A percentile compares a stretch with the other conserved stretches of the same genome.
phyloP scores from a whole-genome alignment of 345 rosid species.

The Melaleuca quinquenervia region DNA sequence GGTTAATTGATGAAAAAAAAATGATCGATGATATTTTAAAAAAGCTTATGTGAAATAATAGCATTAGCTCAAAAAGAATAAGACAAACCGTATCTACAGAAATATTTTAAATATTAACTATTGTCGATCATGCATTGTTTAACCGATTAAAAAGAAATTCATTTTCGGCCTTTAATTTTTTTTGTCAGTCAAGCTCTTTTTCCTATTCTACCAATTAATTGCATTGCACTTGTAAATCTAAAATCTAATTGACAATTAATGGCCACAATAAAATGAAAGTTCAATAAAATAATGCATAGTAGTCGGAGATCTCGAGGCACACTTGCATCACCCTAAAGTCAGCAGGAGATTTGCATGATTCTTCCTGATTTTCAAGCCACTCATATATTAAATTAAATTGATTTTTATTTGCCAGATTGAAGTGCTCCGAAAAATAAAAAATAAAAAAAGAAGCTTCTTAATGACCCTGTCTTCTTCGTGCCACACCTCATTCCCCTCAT shows the following conservation, averaged over 20 bases:
- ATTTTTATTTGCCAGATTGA: background rate
- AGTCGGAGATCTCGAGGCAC: too few species aligned
- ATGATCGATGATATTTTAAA: background rate
- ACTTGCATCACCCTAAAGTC: too few species aligned
- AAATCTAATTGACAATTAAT: too few species aligned
- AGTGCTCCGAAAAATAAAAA: background rate
- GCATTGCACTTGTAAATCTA: background rate
- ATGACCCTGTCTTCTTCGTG: background rate
- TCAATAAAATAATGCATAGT: background rate
- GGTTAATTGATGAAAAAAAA: background rate
- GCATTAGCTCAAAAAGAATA: background rate
- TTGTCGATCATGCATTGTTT: background rate
- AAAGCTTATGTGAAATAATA: background rate
- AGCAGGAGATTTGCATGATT: too few species aligned
- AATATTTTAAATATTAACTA: background rate
- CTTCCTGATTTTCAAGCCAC: too few species aligned
- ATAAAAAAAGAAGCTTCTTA: background rate
- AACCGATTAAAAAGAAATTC: background rate
- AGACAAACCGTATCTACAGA: background rate
- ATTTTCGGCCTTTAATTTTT: background rate
- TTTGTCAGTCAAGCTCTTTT: background rate
- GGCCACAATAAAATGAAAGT: background rate
- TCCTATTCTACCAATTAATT: background rate
- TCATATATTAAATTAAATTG: background rate
- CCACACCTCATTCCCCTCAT: background rate